Conservation (phyloP, 1,284 basidiomycete genomes). For the Boletus austroedulis region DNA sequence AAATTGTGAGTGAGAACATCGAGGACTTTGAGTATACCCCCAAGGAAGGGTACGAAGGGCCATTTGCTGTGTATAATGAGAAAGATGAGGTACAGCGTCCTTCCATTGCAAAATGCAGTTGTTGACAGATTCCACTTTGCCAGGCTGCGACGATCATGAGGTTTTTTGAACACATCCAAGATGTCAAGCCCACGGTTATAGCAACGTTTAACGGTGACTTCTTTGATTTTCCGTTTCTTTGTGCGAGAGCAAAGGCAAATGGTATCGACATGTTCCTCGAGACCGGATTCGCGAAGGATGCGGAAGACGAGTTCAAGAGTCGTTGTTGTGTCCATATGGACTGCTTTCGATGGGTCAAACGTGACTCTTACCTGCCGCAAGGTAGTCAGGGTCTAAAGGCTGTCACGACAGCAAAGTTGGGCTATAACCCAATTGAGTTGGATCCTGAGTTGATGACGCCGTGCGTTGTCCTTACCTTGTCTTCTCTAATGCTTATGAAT, state of each 20-base stretch:
- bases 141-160: constrained; percentile 76
- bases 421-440: constrained; percentile 96
- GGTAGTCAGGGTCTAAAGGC: constrained; percentile 99
- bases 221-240: constrained; percentile 99
- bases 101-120: background rate
- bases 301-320: constrained; percentile 95
- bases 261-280: constrained; percentile 97
- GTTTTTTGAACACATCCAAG: constrained; percentile 94
- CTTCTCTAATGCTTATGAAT: background rate
- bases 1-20: constrained; percentile 97
- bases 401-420: constrained; percentile 94
- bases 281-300: constrained; percentile 89
- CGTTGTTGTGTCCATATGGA: constrained; percentile 97
- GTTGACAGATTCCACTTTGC: background rate
- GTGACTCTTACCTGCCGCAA: constrained; percentile 99
- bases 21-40: constrained; percentile 99
- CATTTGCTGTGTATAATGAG: constrained; percentile 96
- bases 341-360: constrained; percentile 99
- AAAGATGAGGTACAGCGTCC: constrained; percentile 68
- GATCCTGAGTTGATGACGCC: constrained; percentile 99
- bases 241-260: constrained; percentile 80
- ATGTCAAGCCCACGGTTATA: constrained; percentile 93
- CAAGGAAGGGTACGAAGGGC: constrained; percentile 96
- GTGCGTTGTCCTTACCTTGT: constrained; percentile 45
- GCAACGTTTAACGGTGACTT: constrained; percentile 99